These are phyloP conservation scores for Dictyophora rubrovolvata DNA, from an alignment of 768 basidiomycete species.

Conservation along the genomic window DNA sequence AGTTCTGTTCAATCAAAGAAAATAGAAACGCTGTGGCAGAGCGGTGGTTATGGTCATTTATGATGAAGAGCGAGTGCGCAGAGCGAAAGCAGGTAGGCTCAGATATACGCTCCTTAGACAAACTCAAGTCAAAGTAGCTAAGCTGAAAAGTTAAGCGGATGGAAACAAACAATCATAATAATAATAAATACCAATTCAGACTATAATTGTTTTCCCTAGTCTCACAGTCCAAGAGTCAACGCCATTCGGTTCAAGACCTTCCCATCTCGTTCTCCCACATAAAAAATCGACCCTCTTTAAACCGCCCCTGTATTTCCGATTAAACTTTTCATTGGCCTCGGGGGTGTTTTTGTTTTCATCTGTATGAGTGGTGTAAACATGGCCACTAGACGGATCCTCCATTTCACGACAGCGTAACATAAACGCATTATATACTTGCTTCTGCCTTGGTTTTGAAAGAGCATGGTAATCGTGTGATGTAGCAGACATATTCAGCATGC, in stretches of 20 bases:
- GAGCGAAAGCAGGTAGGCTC: too few species aligned
- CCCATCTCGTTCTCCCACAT: background rate
- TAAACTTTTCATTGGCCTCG: background rate
- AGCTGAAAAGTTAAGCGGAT: too few species aligned
- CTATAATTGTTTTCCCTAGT: background rate
- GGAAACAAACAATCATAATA: too few species aligned
- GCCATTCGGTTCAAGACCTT: background rate
- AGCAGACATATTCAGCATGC: background rate
- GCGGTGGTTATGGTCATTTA: too few species aligned
- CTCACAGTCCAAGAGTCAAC: background rate
- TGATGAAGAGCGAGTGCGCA: too few species aligned
- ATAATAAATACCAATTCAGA: background rate
- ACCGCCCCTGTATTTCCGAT: background rate
- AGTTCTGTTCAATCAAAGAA: too few species aligned
- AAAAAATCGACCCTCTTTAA: conserved; percentile 3
- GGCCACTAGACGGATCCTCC: background rate
- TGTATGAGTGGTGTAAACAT: background rate
- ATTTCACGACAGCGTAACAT: background rate
- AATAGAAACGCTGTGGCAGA: too few species aligned
- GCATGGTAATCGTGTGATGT: background rate
- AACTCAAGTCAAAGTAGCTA: too few species aligned
- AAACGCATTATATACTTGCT: background rate
- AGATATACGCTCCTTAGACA: too few species aligned
- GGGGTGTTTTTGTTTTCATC: background rate
- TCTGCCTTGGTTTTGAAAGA: background rate